Evolutionary conservation across 2,329 filamentous ascomycete species (phyloP).

Genomic region (Knufia petricola): DNA sequence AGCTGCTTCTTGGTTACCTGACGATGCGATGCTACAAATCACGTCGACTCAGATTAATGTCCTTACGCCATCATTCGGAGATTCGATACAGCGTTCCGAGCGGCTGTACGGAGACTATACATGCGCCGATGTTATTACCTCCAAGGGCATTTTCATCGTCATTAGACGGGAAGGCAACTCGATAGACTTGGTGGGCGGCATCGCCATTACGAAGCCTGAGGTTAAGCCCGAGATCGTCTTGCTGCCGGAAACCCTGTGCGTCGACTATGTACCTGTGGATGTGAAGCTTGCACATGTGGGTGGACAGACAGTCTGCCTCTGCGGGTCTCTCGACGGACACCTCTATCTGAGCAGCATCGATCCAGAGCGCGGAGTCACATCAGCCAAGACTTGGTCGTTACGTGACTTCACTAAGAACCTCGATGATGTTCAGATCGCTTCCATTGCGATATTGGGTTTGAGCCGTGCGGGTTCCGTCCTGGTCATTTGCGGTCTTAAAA

Average conservation of each 20-base stretch:
- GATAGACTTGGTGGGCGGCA: background rate
- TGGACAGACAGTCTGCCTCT: background rate
- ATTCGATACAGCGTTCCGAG: background rate
- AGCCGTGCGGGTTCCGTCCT: background rate
- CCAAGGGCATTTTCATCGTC: background rate
- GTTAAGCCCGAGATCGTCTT: background rate
- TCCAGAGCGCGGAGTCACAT: background rate
- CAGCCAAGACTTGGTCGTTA: background rate
- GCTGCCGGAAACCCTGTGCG: background rate
- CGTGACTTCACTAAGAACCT: background rate
- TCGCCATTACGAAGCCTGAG: background rate
- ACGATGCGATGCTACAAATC: constrained; percentile 33
- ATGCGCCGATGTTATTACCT: constrained; percentile 1
- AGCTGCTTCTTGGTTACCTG: constrained; percentile 31
- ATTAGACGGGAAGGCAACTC: background rate
- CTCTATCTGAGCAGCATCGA: background rate
- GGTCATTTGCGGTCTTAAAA: constrained; percentile 4
- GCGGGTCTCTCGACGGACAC: background rate
- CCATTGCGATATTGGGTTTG: background rate
- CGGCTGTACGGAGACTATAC: background rate
- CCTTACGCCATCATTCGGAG: background rate
- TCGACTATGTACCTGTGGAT: constrained; percentile 4
- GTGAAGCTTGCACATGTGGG: background rate
- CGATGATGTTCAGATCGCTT: constrained; percentile 1
- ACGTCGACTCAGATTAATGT: constrained; percentile 23